Base-by-base conservation (phyloP, 2,329 filamentous ascomycete genomes). In the Daldinia eschscholtzii region DNA sequence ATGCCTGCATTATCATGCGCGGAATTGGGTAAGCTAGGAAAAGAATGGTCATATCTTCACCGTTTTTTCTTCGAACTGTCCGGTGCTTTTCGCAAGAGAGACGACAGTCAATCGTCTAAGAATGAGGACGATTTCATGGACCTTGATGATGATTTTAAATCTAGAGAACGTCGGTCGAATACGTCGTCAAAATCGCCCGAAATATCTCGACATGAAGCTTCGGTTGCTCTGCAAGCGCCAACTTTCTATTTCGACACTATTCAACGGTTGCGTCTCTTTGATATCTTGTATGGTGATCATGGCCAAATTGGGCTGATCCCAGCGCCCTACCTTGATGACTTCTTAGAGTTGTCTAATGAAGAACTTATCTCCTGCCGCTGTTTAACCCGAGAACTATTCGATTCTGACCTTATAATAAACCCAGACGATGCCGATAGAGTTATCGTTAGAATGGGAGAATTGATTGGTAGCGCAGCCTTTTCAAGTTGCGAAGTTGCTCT, bases 401-500 rank as follows among this genome's bases (percentile, higher is more conserved):
- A 76, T 5, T 87, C 86, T 1, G 86, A 89, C 71, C 77, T 89
- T 1, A 77, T 83, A n/a, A 77, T 87, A 12, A 80, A 81, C 10
- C 78, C 81, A 0, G 82, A 84, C 10, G 82, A 84, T 68, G 84
- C 86, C 1, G 70, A 80, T 9, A 78, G 73, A 2, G 78, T 90
- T 1, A 77, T 90, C 23, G 80, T 86, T 67, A 82, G 83, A 33
- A 75, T 88, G 4, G 88, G 87, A 1, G 76, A 75, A 0, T 80
- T 89, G 6, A 83, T 91, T 23, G 80, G 83, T 13, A 81, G 84
- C 2, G 87, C 89, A 65, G 85, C 88, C 30, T 91, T 91, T 73
- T 88, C 90, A 64, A 88, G 89, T 70, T 95, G 91, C 68, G 94
- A 98, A 80, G 87, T 90, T 20, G 89, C 92, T 3, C 82, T 93